These are phyloP conservation scores for Pulveroboletus sp. DNA, from an alignment of 768 basidiomycete genomes.

Conservation along the genomic window DNA sequence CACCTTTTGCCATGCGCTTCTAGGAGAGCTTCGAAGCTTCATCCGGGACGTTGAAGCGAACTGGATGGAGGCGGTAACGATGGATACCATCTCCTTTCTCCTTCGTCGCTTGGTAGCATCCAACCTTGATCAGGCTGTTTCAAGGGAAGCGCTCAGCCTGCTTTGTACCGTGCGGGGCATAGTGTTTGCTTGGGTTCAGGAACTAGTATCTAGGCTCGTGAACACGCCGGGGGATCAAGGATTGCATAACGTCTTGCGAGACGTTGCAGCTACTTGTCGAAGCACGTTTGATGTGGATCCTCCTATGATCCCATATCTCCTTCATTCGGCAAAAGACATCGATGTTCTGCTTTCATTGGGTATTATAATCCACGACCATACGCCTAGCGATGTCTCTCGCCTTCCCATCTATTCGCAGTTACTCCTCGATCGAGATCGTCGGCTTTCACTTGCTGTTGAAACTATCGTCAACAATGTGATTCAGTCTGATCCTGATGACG, in stretches of 20 bases:
- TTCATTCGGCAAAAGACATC: slow-evolving; percentile 26
- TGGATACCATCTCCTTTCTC: slow-evolving; percentile 33
- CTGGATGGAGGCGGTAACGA: slow-evolving; percentile 36
- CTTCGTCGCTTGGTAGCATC: slow-evolving; percentile 35
- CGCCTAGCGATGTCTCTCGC: slow-evolving; percentile 8
- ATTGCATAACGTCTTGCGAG: slow-evolving; percentile 9
- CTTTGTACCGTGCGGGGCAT: slow-evolving; percentile 30
- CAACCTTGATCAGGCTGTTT: slow-evolving; percentile 7
- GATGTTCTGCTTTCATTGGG: slow-evolving; percentile 31
- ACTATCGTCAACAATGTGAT: slow-evolving; percentile 11
- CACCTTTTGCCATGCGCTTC: slow-evolving; percentile 33
- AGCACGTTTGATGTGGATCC: slow-evolving; percentile 31
- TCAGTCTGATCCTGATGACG: background rate
- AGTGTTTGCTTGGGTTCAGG: slow-evolving; percentile 35
- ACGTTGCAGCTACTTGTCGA: slow-evolving; percentile 19
- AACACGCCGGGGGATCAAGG: background rate
- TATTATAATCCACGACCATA: slow-evolving; percentile 29
- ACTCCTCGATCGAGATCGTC: slow-evolving; percentile 31
- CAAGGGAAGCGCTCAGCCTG: slow-evolving; percentile 18
- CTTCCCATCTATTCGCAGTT: slow-evolving; percentile 12
- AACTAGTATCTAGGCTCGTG: slow-evolving; percentile 26
- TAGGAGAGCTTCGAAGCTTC: slow-evolving; percentile 33
- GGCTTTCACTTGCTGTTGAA: slow-evolving; percentile 33
- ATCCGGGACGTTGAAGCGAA: slow-evolving; percentile 34
- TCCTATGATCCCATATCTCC: background rate